phyloP scores from a whole-genome alignment of 257 asterid species.

The Salvia miltiorrhiza region DNA sequence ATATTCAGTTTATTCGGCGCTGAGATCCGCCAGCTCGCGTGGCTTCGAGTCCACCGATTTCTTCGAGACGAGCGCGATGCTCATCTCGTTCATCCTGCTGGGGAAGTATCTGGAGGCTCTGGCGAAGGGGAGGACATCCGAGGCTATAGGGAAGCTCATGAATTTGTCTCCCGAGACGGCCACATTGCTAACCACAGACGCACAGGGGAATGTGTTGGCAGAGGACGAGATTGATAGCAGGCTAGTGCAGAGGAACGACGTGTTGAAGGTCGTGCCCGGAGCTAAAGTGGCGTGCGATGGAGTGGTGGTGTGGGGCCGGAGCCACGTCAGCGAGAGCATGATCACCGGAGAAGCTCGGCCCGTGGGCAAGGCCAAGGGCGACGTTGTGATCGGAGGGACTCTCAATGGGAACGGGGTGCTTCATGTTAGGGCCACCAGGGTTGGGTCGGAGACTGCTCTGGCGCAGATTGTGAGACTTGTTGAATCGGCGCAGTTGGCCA shows the following conservation, averaged over 20 bases:
- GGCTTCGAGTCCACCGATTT: conserved; percentile 49
- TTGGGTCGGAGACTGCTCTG: conserved; percentile 72
- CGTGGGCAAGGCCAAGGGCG: conserved; percentile 43
- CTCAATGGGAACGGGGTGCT: conserved; percentile 51
- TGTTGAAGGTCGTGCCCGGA: conserved; percentile 61
- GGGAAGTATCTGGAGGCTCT: conserved; percentile 67
- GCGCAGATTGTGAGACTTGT: conserved; percentile 60
- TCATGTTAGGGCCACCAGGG: conserved; percentile 52
- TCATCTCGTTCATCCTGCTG: conserved; percentile 56
- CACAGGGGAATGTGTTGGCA: conserved; percentile 35
- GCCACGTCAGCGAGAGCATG: conserved; percentile 67
- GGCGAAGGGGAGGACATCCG: conserved; percentile 71
- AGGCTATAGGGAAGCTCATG: conserved; percentile 69
- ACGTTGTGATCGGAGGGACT: conserved; percentile 62
- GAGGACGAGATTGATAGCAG: conserved; percentile 60
- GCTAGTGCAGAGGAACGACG: conserved; percentile 54
- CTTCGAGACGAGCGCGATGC: conserved; percentile 74
- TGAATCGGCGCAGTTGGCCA: conserved; percentile 68
- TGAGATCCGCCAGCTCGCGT: conserved; percentile 48
- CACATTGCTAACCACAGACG: conserved; percentile 33
- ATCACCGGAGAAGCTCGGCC: conserved; percentile 67
- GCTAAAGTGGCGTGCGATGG: conserved; percentile 67
- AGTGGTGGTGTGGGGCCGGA: conserved; percentile 54
- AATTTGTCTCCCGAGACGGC: conserved; percentile 57
- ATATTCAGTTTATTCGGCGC: conserved; percentile 54